phyloP scores from a whole-genome alignment of 2,329 filamentous ascomycete genomes.

The Sporothrix inflata region DNA sequence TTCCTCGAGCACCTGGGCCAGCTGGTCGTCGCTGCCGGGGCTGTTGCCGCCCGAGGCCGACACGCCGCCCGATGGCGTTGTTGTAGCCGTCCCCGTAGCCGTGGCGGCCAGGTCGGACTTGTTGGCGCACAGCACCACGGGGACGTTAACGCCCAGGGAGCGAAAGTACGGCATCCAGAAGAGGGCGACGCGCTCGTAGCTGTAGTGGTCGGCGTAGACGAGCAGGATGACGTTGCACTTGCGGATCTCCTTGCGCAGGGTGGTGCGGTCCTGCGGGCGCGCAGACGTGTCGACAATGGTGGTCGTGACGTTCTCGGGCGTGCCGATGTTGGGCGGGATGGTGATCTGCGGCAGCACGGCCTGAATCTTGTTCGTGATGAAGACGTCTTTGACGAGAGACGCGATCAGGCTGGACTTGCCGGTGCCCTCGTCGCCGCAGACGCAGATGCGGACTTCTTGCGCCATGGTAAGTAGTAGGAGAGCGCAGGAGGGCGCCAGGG shows the following conservation, averaged over 20 bases:
- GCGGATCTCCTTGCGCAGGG: constrained; percentile 88
- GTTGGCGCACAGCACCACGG: constrained; percentile 94
- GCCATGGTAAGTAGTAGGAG: constrained; percentile 11
- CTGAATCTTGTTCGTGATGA: constrained; percentile 94
- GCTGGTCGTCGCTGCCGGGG: constrained; percentile 60
- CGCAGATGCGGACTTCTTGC: constrained; percentile 76
- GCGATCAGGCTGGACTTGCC: constrained; percentile 93
- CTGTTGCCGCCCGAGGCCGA: constrained; percentile 21
- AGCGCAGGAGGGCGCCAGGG: not conserved
- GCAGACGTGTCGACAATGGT: constrained; percentile 98
- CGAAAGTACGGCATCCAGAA: constrained; percentile 99
- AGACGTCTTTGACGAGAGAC: constrained; percentile 94
- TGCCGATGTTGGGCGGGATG: constrained; percentile 88
- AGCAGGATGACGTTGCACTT: constrained; percentile 97
- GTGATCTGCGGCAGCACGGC: constrained; percentile 92
- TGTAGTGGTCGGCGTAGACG: constrained; percentile 98
- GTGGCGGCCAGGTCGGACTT: constrained; percentile 78
- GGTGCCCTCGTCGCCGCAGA: constrained; percentile 95
- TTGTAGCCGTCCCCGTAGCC: not conserved
- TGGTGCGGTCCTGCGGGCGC: constrained; percentile 87
- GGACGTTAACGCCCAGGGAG: constrained; percentile 96
- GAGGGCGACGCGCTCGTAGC: constrained; percentile 92
- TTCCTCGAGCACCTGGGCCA: constrained; percentile 86
- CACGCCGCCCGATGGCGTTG: not conserved
- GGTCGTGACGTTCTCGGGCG: constrained; percentile 94